Conservation (phyloP, 495 filamentous ascomycete species). For the Aspergillus kassunensis region DNA sequence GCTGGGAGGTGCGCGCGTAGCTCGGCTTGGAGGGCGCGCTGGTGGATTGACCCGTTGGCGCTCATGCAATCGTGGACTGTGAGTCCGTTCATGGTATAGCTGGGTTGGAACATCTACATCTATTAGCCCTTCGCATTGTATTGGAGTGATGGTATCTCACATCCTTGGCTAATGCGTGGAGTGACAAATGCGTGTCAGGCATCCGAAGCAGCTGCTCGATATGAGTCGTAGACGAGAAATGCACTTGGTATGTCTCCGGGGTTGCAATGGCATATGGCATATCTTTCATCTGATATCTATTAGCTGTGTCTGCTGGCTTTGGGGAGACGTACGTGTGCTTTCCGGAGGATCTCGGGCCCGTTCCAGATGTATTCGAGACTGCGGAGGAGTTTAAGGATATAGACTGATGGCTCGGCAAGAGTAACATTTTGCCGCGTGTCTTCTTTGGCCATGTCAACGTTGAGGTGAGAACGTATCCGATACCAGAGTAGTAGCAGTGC, state of each 20-base stretch:
- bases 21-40: neutral
- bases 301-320: neutral
- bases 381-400: neutral
- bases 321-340: neutral
- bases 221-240: neutral
- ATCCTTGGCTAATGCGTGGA: constrained; percentile 1
- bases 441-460: neutral
- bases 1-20: neutral
- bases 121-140: too few relatives aligned
- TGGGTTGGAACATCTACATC: neutral
- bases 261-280: neutral
- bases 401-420: neutral
- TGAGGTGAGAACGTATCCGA: neutral
- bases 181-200: neutral
- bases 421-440: neutral
- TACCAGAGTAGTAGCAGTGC: neutral
- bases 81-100: neutral
- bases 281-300: neutral
- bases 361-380: neutral
- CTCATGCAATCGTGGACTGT: neutral
- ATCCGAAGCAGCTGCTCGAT: constrained; percentile 3
- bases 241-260: constrained; percentile 2
- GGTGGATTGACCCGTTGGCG: neutral
- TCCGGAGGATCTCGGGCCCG: neutral
- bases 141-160: neutral